Base-by-base conservation (phyloP, 306 rosid genomes). In the Chamaecrista fasciculata region DNA sequence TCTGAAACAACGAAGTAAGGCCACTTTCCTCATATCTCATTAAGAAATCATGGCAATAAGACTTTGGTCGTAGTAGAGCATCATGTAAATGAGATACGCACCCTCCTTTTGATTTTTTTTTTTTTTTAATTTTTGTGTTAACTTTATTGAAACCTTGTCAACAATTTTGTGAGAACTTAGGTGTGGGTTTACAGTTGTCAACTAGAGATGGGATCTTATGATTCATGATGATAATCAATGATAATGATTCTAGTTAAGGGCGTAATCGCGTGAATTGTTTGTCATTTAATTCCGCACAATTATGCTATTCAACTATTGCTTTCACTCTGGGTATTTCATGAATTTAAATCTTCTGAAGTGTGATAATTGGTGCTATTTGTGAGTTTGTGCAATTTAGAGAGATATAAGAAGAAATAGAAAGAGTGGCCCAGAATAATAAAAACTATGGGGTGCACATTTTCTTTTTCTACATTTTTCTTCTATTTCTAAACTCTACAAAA, bases 1-100 rank as follows among this genome's bases (percentile, higher is more conserved):
- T 31, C 76, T 89, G 85, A 84, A 81, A 82, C 87, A 79, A 33
- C 85, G 68, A 67, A 76, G 42, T 59, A 82, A 73, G 77, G 80
- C 81, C 60, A 6, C 77, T 60, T 67, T 59, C 57, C 80, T 84
- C 43, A 77, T 76, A 20, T 70, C 85, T 72, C 28, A 2, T 29
- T 79, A 52, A 83, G 79, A 62, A 61, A 40, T 70, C 59, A 46
- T 44, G 73, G 73, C 59, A 33, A 33, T 33, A 46, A 2, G 36
- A 12, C 24, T 65, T 68, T 39, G 67, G 44, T 59, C 33, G 36
- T 4, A 28, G 4, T 28, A 28, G 61, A 28, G 61, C 70, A 63
- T 39, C 67, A 43, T 72, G 80, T 76, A 75, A 80, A 75, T 69
- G 49, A 23, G 69, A 34, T 47, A 28, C 56, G 72, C 68, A 26